A percentile compares a stretch with the other conserved stretches of the same genome.
phyloP scores from a whole-genome alignment of 2,329 filamentous ascomycete genomes.

The Thielaviopsis populi region DNA sequence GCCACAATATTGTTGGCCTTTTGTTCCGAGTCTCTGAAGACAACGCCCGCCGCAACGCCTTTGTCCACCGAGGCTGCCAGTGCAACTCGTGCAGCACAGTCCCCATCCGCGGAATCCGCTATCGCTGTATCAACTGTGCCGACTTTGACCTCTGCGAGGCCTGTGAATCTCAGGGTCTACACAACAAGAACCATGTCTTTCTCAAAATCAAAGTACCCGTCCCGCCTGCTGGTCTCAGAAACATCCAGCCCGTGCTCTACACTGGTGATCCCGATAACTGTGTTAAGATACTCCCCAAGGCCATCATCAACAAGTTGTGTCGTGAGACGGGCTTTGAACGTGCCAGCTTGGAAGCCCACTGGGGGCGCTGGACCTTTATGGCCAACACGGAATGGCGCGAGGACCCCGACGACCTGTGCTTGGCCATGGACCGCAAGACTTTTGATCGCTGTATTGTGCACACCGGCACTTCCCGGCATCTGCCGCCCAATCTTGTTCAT shows the following conservation, averaged over 20 bases:
- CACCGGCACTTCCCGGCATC: slow-evolving; percentile 62
- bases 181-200: slow-evolving; percentile 86
- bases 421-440: slow-evolving; percentile 82
- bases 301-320: slow-evolving; percentile 52
- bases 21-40: slow-evolving; percentile 90
- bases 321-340: slow-evolving; percentile 66
- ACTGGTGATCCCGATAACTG: slow-evolving; percentile 68
- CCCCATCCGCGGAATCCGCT: slow-evolving; percentile 82
- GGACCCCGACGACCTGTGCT: slow-evolving; percentile 60
- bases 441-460: slow-evolving; percentile 86
- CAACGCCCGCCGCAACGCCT: slow-evolving; percentile 73
- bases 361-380: slow-evolving; percentile 93
- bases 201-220: slow-evolving; percentile 90
- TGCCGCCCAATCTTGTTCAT: slow-evolving; percentile 76
- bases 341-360: slow-evolving; percentile 79
- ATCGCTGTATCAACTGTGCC: slow-evolving; percentile 87
- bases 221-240: slow-evolving; percentile 65
- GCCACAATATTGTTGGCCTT: slow-evolving; percentile 70
- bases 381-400: slow-evolving; percentile 71
- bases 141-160: slow-evolving; percentile 93
- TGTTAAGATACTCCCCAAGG: slow-evolving; percentile 48
- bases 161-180: slow-evolving; percentile 65
- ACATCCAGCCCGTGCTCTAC: slow-evolving; percentile 74
- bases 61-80: slow-evolving; percentile 80
- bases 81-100: slow-evolving; percentile 81